Evolutionary conservation across 768 basidiomycete species (phyloP), one percentile per base, ranked within the genome.

Genomic region (Panaeolus cyanescens): DNA sequence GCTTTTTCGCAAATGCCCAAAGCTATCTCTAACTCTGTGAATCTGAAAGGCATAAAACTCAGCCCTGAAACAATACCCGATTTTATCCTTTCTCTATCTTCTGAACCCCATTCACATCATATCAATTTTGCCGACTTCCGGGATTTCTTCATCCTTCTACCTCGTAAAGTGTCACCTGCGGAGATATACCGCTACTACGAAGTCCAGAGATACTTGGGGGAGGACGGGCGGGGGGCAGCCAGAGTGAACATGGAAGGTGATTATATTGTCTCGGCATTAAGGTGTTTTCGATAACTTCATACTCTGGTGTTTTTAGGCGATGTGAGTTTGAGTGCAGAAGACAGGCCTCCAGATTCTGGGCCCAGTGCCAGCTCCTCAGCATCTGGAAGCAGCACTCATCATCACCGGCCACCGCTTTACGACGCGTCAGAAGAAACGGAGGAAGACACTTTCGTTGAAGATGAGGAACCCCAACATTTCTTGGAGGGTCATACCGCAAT

Each of bases 201-300:
- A 73, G 80, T 92, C 61, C 78, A 80, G 64, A 89, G 78, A 67
- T 86, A 82, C 68, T 76, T 90, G 73, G 87, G 85, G 28, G 85
- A 88, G 68, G 93, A 93, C 69, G 91, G 88, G 32, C 81, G 89
- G 63, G 91, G 92, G 56, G 81, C 90, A 37, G 89, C 88, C 33
- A 84, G 92, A 67, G 86, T 94, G 39, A 93, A 88, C 42, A 94
- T 93, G 90, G 92, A 96, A 85, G 95, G 96, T 89, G 67, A 61
- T 79, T 60, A 39, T 34, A n/a, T 37, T 61, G 42, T 55, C 19
- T 50, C 34, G 40, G 31, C 30, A 32, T 13, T 30, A 40, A 28
- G 32, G 32, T 39, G 10, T 39, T 32, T 33, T 13, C 17, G 45
- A 12, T 50, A 15, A 28, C 12, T 50, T 50, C 45, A 50, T 50